A percentile compares a stretch with the other conserved stretches of the same genome.
These are phyloP conservation scores for Chloranthus sessilifolius DNA, from an alignment of 164 flowering plant genomes.

Conservation along the genomic window DNA sequence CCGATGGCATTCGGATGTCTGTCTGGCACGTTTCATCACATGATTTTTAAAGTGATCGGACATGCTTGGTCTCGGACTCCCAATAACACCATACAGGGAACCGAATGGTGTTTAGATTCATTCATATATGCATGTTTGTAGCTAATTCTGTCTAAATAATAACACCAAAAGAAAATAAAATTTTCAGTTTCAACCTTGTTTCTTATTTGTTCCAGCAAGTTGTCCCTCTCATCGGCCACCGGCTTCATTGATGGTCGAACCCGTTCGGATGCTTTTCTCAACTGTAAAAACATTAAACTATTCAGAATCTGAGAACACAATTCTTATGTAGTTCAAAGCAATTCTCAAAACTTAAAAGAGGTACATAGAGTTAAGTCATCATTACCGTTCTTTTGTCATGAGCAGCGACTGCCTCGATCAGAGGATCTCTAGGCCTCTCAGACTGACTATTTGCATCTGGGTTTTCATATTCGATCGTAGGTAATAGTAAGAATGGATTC, in stretches of 20 bases:
- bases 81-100: no score
- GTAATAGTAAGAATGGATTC: conserved; percentile 9
- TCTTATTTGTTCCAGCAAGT: conserved; percentile 79
- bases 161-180: not conserved
- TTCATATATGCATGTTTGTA: no score
- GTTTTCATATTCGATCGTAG: conserved; percentile 5
- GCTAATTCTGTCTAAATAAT: not conserved
- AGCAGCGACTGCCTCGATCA: conserved; percentile 81
- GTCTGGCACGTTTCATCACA: no score
- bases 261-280: conserved; percentile 68
- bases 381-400: conserved; percentile 83
- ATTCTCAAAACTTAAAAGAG: not conserved
- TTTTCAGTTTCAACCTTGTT: conserved; percentile 47
- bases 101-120: no score
- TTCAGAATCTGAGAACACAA: conserved; percentile 1
- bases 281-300: conserved; percentile 21
- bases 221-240: conserved; percentile 65
- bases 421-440: conserved; percentile 63
- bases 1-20: no score
- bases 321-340: not conserved
- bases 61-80: no score
- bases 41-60: no score
- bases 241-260: conserved; percentile 33
- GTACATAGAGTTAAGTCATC: not conserved
- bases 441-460: conserved; percentile 25